Evolutionary conservation across 2,329 filamentous ascomycete genomes (phyloP).

Genomic region (Phoma sp.): DNA sequence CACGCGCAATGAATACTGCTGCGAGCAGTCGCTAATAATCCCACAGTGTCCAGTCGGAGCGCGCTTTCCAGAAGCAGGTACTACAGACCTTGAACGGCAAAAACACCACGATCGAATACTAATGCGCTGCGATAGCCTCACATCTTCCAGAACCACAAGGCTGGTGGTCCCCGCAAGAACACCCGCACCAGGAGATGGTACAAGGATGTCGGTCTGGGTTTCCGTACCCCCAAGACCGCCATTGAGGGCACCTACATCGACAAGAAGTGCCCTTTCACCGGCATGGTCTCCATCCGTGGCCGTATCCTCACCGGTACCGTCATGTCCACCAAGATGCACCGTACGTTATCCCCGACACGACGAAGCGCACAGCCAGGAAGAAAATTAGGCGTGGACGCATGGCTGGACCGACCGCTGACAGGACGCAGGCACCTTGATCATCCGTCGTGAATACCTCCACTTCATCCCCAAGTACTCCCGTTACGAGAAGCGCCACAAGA

Average conservation of each 20-base stretch:
- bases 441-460: constrained; percentile 99
- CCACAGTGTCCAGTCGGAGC: constrained; percentile 99
- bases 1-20: constrained; percentile 7
- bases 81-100: constrained; percentile 24
- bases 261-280: constrained; percentile 99
- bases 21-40: constrained; percentile 32
- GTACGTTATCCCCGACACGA: constrained; percentile 52
- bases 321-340: constrained; percentile 99
- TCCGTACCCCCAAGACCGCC: constrained; percentile 97
- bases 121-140: constrained; percentile 74
- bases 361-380: constrained; percentile 63
- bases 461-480: constrained; percentile 99
- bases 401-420: constrained; percentile 27
- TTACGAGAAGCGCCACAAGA: constrained; percentile 99
- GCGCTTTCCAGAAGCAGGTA: constrained; percentile 91
- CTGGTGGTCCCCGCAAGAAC: constrained; percentile 65
- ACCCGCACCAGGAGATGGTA: constrained; percentile 79
- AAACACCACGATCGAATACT: constrained; percentile 31
- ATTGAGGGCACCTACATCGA: constrained; percentile 99
- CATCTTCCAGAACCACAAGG: constrained; percentile 99
- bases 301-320: constrained; percentile 99
- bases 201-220: constrained; percentile 99
- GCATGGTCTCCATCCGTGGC: constrained; percentile 98
- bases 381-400: constrained; percentile 99
- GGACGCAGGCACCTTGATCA: constrained; percentile 74